Conservation (phyloP, 805 yeast genomes). For the Nakazawaea wyomingensis region DNA sequence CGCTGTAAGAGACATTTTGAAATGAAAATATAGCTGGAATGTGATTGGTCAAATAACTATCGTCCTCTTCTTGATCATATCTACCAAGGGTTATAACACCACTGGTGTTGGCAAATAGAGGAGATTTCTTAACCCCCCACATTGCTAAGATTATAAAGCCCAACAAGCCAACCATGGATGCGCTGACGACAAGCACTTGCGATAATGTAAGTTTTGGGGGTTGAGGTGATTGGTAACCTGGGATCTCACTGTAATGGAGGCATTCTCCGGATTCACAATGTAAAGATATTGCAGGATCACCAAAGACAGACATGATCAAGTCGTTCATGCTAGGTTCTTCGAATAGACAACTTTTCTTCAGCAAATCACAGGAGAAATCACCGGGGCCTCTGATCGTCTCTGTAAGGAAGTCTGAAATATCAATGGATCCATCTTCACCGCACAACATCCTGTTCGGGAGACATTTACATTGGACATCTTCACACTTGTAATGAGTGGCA, state of each 20-base stretch:
- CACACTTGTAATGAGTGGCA: constrained; percentile 73
- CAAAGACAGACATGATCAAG: constrained; percentile 83
- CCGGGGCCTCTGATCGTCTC: constrained; percentile 94
- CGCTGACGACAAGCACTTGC: constrained; percentile 41
- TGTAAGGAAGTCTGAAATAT: constrained; percentile 85
- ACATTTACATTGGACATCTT: constrained; percentile 78
- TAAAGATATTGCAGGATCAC: constrained; percentile 86
- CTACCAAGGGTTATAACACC: constrained; percentile 18
- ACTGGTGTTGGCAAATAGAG: constrained; percentile 49
- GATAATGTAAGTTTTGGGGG: constrained; percentile 37
- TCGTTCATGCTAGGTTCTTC: constrained; percentile 97
- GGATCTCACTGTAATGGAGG: constrained; percentile 85
- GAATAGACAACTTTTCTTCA: constrained; percentile 60
- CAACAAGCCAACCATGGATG: constrained; percentile 35
- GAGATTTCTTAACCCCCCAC: constrained; percentile 52
- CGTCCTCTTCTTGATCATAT: constrained; percentile 30
- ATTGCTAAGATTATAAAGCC: constrained; percentile 38
- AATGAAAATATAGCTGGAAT: constrained; percentile 73
- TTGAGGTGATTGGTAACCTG: constrained; percentile 77
- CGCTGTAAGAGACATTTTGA: constrained; percentile 59
- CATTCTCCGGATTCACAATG: constrained; percentile 87
- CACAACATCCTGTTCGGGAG: constrained; percentile 90
- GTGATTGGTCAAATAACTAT: constrained; percentile 47
- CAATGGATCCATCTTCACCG: constrained; percentile 91
- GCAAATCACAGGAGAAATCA: constrained; percentile 74